Base-by-base conservation (phyloP, 2,329 filamentous ascomycete genomes). In the Talaromyces atroroseus region DNA sequence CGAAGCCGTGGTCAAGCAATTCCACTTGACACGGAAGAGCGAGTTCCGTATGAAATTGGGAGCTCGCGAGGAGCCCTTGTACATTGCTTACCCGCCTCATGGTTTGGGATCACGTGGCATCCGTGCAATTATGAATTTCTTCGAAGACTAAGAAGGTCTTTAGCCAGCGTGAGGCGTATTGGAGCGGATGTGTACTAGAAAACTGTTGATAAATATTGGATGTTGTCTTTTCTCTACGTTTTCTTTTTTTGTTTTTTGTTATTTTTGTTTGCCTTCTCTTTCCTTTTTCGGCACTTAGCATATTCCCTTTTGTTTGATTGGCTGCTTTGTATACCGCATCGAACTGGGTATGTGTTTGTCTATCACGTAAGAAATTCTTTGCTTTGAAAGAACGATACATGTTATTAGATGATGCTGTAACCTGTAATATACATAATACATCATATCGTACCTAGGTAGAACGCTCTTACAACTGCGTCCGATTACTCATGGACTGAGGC, bases 41-140 rank as follows among this genome's bases (percentile, higher is more conserved):
- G 90, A 92, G 70, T 96, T 96, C 77, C 80, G 92, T 59, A 87
- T 89, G 76, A 96, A 96, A 80, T 84, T 96, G 70, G 92, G 92
- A 53, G 89, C 89, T 4, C 78, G 84, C 57, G 90, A 92, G 59
- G 91, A 96, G 66, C 85, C 88, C 49, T 85, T 92, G 26, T 96
- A 90, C 73, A 90, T 96, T 63, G 91, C 89, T 68, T 96, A 95
- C 73, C 92, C 92, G 42, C 86, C 88, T 57, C 86, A 91, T 66
- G 91, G 92, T 7, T 80, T 96, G 26, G 90, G 90, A 1, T 84
- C 92, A 47, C 83, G 86, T 60, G 92, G 91, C 45, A 84, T 91
- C 60, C 84, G 88, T 69, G 90, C 91, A n/a, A 84, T 96, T 63
- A 80, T 96, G 75, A 88, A 87, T 69, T 96, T 95, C 77, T 94